phyloP scores from a whole-genome alignment of 2,329 filamentous ascomycete genomes.

The Ceratocystis smalleyi region DNA sequence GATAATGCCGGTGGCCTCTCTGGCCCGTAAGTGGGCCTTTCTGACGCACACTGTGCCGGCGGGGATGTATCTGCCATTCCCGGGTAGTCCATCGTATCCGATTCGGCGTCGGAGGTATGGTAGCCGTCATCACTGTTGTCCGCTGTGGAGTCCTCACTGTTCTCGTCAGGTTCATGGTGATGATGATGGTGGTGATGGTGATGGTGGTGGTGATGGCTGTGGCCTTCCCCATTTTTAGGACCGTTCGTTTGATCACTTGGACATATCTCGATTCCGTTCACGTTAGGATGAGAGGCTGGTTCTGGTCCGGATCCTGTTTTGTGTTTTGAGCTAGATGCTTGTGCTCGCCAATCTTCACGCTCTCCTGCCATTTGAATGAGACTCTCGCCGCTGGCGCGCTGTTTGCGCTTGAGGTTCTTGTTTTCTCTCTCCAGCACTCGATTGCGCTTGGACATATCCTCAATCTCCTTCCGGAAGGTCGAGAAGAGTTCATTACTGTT shows the following conservation, averaged over 20 bases:
- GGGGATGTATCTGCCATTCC: background rate
- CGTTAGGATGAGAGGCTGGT: background rate
- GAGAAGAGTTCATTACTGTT: constrained; percentile 96
- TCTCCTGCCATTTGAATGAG: constrained; percentile 97
- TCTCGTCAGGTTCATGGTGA: background rate
- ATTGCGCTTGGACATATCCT: constrained; percentile 98
- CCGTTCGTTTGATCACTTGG: background rate
- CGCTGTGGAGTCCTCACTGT: constrained; percentile 4
- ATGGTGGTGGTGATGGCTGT: background rate
- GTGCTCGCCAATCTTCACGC: constrained; percentile 54
- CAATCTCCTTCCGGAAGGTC: constrained; percentile 97
- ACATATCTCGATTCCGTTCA: constrained; percentile 6
- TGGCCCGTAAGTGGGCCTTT: constrained; percentile 12
- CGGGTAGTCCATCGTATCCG: constrained; percentile 7
- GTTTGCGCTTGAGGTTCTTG: constrained; percentile 74
- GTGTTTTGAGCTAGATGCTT: constrained; percentile 37
- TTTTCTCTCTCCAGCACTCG: constrained; percentile 96
- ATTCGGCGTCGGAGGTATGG: constrained; percentile 9
- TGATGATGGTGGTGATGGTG: constrained; percentile 2
- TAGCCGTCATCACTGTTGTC: constrained; percentile 11
- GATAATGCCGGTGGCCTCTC: constrained; percentile 20
- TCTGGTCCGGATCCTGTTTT: constrained; percentile 34
- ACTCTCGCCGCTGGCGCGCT: constrained; percentile 83
- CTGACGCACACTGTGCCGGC: background rate
- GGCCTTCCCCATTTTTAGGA: background rate